phyloP scores from a whole-genome alignment of 2,329 filamentous ascomycete genomes.

The Eurotiales sp. region DNA sequence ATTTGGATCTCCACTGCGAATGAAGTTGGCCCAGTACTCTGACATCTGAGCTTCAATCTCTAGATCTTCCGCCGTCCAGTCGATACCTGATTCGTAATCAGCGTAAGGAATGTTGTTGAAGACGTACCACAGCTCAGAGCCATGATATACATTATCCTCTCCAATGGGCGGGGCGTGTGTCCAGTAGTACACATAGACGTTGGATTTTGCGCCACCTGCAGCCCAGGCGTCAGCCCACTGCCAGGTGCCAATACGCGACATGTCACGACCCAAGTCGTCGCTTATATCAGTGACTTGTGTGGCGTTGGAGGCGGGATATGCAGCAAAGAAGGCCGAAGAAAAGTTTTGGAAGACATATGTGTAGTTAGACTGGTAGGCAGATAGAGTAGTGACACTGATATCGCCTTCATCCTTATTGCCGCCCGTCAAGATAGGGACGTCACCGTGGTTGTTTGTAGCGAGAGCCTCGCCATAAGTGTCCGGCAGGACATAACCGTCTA shows the following conservation, averaged over 20 bases:
- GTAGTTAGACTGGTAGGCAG: no score
- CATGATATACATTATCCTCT: constrained; percentile 27
- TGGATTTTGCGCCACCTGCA: constrained; percentile 20
- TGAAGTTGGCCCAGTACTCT: constrained; percentile 33
- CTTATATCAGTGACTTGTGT: constrained; percentile 11
- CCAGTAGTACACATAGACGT: constrained; percentile 30
- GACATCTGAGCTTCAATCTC: constrained; percentile 23
- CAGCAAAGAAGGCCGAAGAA: no score
- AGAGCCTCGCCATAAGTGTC: constrained; percentile 22
- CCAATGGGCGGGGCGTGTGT: constrained; percentile 27
- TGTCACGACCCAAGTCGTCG: constrained; percentile 25
- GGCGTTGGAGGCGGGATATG: no score
- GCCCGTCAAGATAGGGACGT: constrained; percentile 29
- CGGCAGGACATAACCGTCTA: constrained; percentile 28
- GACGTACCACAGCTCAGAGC: constrained; percentile 29
- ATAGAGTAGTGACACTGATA: constrained; percentile 7
- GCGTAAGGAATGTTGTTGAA: constrained; percentile 29
- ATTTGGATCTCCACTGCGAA: constrained; percentile 16
- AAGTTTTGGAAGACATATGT: no score
- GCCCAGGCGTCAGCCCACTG: constrained; percentile 24
- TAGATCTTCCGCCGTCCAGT: constrained; percentile 27
- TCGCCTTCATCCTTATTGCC: constrained; percentile 28
- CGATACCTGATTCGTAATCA: constrained; percentile 21
- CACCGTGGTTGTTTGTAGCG: constrained; percentile 16
- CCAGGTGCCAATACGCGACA: constrained; percentile 24